Conservation (phyloP, 306 rosid genomes). For the Urtica urens region DNA sequence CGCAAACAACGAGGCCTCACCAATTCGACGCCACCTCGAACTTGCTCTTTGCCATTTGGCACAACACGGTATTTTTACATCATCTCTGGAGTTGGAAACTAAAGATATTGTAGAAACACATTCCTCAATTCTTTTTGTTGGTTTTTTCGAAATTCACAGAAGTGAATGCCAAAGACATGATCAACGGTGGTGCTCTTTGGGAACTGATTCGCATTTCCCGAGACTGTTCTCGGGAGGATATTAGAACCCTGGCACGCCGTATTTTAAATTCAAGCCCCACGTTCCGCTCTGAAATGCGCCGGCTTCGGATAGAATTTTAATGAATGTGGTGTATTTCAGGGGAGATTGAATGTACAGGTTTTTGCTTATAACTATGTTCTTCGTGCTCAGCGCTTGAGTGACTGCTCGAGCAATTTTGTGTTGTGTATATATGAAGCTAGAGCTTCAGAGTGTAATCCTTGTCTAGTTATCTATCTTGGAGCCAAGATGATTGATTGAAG, state of each 20-base stretch:
- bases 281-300: constrained; percentile 70
- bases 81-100: not conserved
- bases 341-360: constrained; percentile 13
- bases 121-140: not conserved
- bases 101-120: too few relatives aligned
- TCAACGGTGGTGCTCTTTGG: constrained; percentile 97
- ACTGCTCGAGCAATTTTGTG: constrained; percentile 22
- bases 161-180: constrained; percentile 89
- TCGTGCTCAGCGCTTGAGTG: not conserved
- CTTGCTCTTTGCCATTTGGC: constrained; percentile 98
- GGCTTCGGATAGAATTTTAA: constrained; percentile 64
- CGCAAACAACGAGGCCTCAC: constrained; percentile 81
- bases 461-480: constrained; percentile 9
- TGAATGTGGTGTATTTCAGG: not conserved
- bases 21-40: constrained; percentile 96
- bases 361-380: not conserved
- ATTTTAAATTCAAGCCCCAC: constrained; percentile 57
- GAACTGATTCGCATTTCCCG: constrained; percentile 89
- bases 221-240: constrained; percentile 96
- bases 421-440: constrained; percentile 33
- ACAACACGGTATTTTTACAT: constrained; percentile 59
- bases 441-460: constrained; percentile 22
- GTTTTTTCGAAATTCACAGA: constrained; percentile 35
- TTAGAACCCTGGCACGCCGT: constrained; percentile 71
- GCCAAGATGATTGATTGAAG: constrained; percentile 3